Conservation (phyloP, 2,329 filamentous ascomycete species). For the Colletotrichum nymphaeae region DNA sequence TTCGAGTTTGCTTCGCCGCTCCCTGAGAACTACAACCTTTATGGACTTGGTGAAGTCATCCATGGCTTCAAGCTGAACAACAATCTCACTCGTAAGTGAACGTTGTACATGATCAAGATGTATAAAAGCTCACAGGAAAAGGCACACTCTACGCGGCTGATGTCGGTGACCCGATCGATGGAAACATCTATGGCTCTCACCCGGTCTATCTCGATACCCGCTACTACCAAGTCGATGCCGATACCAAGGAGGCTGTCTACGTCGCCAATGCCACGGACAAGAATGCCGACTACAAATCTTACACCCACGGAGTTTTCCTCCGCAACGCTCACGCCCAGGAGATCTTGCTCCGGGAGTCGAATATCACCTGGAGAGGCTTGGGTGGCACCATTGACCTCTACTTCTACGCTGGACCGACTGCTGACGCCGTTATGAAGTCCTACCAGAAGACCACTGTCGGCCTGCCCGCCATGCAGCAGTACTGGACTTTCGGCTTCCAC, state of each 20-base stretch:
- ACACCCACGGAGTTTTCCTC: constrained; percentile 81
- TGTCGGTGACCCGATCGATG: constrained; percentile 71
- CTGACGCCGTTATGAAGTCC: constrained; percentile 74
- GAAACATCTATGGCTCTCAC: constrained; percentile 81
- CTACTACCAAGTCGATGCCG: constrained; percentile 70
- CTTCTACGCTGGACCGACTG: constrained; percentile 80
- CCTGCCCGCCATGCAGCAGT: constrained; percentile 81
- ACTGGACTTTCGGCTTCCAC: constrained; percentile 85
- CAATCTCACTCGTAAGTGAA: constrained; percentile 70
- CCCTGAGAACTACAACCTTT: constrained; percentile 79
- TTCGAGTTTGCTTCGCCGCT: constrained; percentile 76
- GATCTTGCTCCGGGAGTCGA: constrained; percentile 70
- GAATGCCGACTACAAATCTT: constrained; percentile 65
- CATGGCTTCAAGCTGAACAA: constrained; percentile 78
- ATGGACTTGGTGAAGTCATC: constrained; percentile 80
- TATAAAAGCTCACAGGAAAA: constrained; percentile 35
- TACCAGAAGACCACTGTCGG: constrained; percentile 77
- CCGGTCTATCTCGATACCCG: constrained; percentile 84
- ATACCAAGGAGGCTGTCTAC: constrained; percentile 61
- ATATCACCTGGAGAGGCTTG: constrained; percentile 78
- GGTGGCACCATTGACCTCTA: constrained; percentile 85
- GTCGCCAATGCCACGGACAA: constrained; percentile 64
- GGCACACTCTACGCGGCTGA: constrained; percentile 72
- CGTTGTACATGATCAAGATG: background rate
- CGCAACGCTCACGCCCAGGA: constrained; percentile 84